These are phyloP conservation scores for Dioscorea dumetorum DNA, from an alignment of 106 monocot genomes.

Conservation along the genomic window DNA sequence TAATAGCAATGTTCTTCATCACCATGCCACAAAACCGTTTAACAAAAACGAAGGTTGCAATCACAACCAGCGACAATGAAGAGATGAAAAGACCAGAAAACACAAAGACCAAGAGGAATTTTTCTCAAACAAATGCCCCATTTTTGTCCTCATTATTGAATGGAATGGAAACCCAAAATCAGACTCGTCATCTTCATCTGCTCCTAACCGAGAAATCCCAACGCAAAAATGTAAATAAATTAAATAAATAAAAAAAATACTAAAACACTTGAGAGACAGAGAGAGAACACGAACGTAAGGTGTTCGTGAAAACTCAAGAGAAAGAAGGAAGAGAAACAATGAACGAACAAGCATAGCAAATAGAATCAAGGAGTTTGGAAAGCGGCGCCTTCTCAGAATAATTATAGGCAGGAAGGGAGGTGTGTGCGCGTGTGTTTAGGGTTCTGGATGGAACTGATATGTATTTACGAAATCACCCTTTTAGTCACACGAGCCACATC, in stretches of 20 bases:
- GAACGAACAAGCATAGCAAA: neutral
- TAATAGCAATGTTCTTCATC: slow-evolving; percentile 1
- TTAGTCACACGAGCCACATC: too few relatives aligned
- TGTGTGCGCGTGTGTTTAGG: too few relatives aligned
- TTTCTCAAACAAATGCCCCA: slow-evolving; percentile 15
- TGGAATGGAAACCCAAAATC: slow-evolving; percentile 13
- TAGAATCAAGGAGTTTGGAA: too few relatives aligned
- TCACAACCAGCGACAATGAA: neutral
- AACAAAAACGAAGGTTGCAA: neutral
- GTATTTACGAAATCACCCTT: too few relatives aligned
- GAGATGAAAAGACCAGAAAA: neutral
- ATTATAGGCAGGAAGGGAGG: too few relatives aligned
- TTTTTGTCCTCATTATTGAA: slow-evolving; percentile 13
- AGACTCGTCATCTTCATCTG: slow-evolving; percentile 14
- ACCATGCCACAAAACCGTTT: neutral
- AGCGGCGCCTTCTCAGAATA: too few relatives aligned
- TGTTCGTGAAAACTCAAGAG: neutral
- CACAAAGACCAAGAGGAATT: neutral
- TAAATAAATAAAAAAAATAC: neutral
- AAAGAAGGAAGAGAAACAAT: too few relatives aligned
- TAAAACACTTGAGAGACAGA: neutral
- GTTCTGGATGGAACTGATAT: too few relatives aligned
- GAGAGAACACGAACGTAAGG: neutral
- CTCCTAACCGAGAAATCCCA: slow-evolving; percentile 3
- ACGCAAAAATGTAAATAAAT: neutral